Conservation (phyloP, 2,329 filamentous ascomycete genomes). For the Orbilia blumenaviensis region DNA sequence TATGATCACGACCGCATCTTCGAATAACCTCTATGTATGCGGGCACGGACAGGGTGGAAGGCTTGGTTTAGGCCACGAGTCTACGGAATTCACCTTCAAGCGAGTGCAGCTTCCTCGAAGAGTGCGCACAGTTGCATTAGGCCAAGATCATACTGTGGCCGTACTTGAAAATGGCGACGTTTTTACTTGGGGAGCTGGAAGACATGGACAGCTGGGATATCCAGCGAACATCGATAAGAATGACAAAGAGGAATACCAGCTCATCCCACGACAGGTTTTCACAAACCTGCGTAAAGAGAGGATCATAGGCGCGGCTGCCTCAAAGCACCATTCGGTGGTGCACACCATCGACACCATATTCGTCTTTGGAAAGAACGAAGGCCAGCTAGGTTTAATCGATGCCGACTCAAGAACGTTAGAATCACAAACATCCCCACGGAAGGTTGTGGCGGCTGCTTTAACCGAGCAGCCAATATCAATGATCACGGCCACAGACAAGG, state of each 20-base stretch:
- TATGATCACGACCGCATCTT: conserved; percentile 83
- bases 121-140: conserved; percentile 80
- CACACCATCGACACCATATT: conserved; percentile 83
- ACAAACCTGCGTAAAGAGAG: conserved; percentile 87
- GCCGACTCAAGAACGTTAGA: conserved; percentile 88
- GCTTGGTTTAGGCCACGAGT: conserved; percentile 85
- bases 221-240: conserved; percentile 70
- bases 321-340: conserved; percentile 88
- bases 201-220: conserved; percentile 86
- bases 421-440: conserved; percentile 80
- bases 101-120: conserved; percentile 74
- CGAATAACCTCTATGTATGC: conserved; percentile 90
- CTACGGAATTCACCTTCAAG: conserved; percentile 82
- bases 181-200: conserved; percentile 94
- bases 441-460: conserved; percentile 80
- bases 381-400: conserved; percentile 92
- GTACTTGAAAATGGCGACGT: conserved; percentile 86
- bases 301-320: conserved; percentile 84
- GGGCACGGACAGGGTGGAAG: conserved; percentile 91
- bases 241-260: conserved; percentile 85
- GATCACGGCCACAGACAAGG: conserved; percentile 87
- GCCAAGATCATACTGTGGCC: conserved; percentile 89
- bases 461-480: conserved; percentile 76
- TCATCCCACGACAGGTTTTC: conserved; percentile 85
- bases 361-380: conserved; percentile 94